Evolutionary conservation across 495 filamentous ascomycete species (phyloP), one percentile per base, ranked within the genome.

Genomic region (Penicillium ucsense): DNA sequence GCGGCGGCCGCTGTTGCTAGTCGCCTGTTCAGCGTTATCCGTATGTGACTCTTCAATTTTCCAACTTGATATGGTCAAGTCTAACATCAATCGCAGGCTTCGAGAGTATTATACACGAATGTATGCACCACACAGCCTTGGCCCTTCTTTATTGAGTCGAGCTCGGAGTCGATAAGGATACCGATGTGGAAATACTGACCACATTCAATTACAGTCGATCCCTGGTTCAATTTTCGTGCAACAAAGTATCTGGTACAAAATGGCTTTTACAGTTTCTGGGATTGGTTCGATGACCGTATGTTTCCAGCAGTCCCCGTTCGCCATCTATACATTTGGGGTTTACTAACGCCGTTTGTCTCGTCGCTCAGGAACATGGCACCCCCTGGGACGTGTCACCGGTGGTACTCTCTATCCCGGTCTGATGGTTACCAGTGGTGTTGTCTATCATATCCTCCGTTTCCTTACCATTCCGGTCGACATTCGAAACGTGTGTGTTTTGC

Each of bases 221-320:
- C 94, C n/a, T 99, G 94, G 94, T 99, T 99, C 71, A 99, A 99
- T 70, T 99, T 99, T 70, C 78, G 94, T 59, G 94, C 94, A 52
- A 97, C 94, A 41, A 96, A 96, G 71, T 96, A 99, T 57, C 79
- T 99, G 41, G 85, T 97, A 46, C 78, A 92, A 58, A 77, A 99
- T 78, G 94, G 94, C 49, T 97, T 99, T 71, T 94, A 95, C 66
- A 88, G 84, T 65, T 99, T 99, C 64, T 99, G 94, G 94, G 91
- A 99, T 70, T 99, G 94, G 94, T 99, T 99, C 62, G 94, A 99
- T 72, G 94, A 99, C 76, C 84, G 92, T 86, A 77, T 41, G 81
- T 68, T 52, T 20, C 20, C 20, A 20, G 20, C 20, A 20, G 20
- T 20, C 20, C 20, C 20, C 20, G 27, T 39, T 39, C 39, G 48